These are phyloP conservation scores for Pseudogymnoascus sp. DNA, from an alignment of 2,329 filamentous ascomycete species.

Conservation along the genomic window DNA sequence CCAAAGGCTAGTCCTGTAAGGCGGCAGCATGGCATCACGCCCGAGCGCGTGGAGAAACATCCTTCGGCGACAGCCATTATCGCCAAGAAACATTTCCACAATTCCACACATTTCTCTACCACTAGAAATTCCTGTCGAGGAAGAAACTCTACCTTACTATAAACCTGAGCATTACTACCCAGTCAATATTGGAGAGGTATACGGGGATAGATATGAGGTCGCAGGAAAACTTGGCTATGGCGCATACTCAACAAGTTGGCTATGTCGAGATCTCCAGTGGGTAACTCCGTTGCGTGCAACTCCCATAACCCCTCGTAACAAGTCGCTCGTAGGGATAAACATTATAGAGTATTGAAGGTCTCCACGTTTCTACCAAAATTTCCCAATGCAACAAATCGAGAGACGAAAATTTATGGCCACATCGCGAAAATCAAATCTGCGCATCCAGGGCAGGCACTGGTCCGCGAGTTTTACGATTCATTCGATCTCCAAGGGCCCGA, in stretches of 20 bases:
- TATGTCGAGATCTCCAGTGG: conserved; percentile 17
- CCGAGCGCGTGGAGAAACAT: background rate
- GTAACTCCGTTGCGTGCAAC: conserved; percentile 14
- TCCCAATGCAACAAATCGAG: conserved; percentile 16
- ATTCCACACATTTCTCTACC: background rate
- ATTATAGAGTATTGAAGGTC: conserved; percentile 12
- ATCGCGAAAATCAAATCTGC: conserved; percentile 21
- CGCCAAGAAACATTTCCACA: background rate
- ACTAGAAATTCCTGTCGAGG: background rate
- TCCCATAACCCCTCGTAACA: conserved; percentile 15
- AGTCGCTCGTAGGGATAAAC: conserved; percentile 15
- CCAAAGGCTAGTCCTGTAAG: background rate
- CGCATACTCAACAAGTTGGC: conserved; percentile 18
- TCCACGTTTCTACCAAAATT: conserved; percentile 10
- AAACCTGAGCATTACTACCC: conserved; percentile 14
- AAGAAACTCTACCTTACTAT: background rate
- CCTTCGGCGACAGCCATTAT: background rate
- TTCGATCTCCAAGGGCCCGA: conserved; percentile 25
- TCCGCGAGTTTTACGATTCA: conserved; percentile 28
- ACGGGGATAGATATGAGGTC: conserved; percentile 16
- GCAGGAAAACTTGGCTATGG: conserved; percentile 19
- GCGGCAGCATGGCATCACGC: background rate
- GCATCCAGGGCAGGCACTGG: conserved; percentile 26
- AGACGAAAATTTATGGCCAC: conserved; percentile 26
- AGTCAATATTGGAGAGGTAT: conserved; percentile 16